phyloP scores from a whole-genome alignment of 169 alveolate genomes.

The Plasmodium billcollinsi region DNA sequence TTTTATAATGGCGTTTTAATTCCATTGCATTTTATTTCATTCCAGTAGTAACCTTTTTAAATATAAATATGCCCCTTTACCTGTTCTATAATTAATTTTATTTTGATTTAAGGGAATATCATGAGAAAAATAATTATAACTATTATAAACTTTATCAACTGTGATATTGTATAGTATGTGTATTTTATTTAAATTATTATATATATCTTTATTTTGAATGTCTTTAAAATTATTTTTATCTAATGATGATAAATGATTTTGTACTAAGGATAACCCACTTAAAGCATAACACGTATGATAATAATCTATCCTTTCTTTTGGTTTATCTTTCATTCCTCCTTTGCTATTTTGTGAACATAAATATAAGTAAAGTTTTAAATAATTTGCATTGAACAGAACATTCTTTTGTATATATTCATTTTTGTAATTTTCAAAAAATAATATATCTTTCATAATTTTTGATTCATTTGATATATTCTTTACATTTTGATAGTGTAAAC shows the following conservation, averaged over 20 bases:
- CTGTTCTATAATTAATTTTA: constrained; percentile 49
- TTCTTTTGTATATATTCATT: constrained; percentile 73
- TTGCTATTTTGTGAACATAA: constrained; percentile 82
- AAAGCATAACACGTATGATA: constrained; percentile 97
- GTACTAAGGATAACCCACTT: constrained; percentile 89
- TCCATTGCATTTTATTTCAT: not conserved
- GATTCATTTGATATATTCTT: not conserved
- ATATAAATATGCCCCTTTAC: constrained; percentile 71
- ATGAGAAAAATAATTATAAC: constrained; percentile 70
- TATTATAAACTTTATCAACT: constrained; percentile 51
- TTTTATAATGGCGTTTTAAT: no score
- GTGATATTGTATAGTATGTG: constrained; percentile 69
- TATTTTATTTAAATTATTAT: constrained; percentile 49
- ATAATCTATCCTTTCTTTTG: constrained; percentile 94
- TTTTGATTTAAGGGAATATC: constrained; percentile 34
- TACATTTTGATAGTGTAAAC: no score
- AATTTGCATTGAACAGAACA: constrained; percentile 78
- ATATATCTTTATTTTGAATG: constrained; percentile 5
- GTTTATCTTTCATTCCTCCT: constrained; percentile 97
- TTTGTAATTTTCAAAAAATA: constrained; percentile 67
- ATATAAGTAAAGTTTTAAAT: constrained; percentile 76
- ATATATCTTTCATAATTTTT: constrained; percentile 7
- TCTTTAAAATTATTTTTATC: not conserved
- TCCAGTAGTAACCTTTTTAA: constrained; percentile 31
- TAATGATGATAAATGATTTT: constrained; percentile 34